Evolutionary conservation across 805 yeast genomes (phyloP), one percentile per base, ranked within the genome.

Genomic region (Pichia ethanolica): DNA sequence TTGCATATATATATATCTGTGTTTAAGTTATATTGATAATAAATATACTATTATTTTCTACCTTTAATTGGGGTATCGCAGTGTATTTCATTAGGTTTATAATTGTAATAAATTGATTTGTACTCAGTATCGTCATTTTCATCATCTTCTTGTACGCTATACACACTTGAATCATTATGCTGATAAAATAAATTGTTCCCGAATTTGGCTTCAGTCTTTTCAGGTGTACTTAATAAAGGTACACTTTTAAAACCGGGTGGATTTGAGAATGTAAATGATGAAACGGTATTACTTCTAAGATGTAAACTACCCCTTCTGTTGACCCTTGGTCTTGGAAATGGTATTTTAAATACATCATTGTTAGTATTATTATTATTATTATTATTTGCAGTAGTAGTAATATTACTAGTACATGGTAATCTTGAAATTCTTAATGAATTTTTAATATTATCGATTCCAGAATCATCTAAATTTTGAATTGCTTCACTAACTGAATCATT

Each of bases 41-140:
- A 20, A 20, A 30, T 20, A 38, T 25, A 25, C 5, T 25, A 42
- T 33, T 33, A 35, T 11, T 42, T 38, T 25, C 47, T 53, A 54
- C 52, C 61, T 58, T 44, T 54, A 42, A 62, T 59, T 32, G 69
- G 69, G 28, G 69, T 65, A 52, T 65, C 69, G 26, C 55, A 51
- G 52, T 65, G 68, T 44, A 55, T 60, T 46, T 58, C 57, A n/a
- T 44, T 48, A 28, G 56, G 39, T 30, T 55, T 52, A 37, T 25
- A 10, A 36, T 50, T 57, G 12, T 58, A 45, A 44, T 59, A 54
- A 35, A 54, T 52, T 13, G 54, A 50, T 14, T 42, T 48, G 30
- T 48, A 50, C 10, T 41, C 50, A 13, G n/a, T 13, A 13, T 37
- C 42, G 7, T 32, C 12, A 13, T 14, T 41, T 11, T 35, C 48